These are phyloP conservation scores for Flaveria linearis DNA, from an alignment of 129 eudicot genomes.

Conservation along the genomic window DNA sequence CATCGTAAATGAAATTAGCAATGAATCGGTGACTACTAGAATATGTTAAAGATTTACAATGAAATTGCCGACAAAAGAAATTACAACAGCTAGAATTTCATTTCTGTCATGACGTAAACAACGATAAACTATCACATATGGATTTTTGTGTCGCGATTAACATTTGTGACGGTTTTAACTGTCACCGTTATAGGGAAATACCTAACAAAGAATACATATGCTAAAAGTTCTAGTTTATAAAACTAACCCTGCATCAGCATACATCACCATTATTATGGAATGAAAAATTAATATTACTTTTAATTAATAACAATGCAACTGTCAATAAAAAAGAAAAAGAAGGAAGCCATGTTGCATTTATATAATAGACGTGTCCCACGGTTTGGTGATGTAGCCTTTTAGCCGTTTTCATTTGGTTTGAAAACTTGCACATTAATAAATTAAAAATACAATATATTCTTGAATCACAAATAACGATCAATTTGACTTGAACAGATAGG, in stretches of 20 bases:
- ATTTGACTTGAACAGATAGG: not conserved
- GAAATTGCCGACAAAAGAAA: too few relatives aligned
- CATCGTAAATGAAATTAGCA: too few relatives aligned
- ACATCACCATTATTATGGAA: not conserved
- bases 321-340: not conserved
- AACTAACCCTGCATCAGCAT: not conserved
- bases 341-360: conserved; percentile 15
- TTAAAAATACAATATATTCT: not conserved
- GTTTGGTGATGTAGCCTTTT: conserved; percentile 29
- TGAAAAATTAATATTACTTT: not conserved
- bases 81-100: too few relatives aligned
- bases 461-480: not conserved
- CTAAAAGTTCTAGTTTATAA: not conserved
- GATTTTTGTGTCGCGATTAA: too few relatives aligned
- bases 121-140: too few relatives aligned
- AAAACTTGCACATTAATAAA: not conserved
- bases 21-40: too few relatives aligned
- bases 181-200: too few relatives aligned
- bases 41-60: too few relatives aligned
- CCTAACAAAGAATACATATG: too few relatives aligned
- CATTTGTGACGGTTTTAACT: too few relatives aligned
- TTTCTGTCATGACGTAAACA: too few relatives aligned
- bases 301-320: not conserved
- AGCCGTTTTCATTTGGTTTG: conserved; percentile 12
- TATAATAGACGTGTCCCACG: conserved; percentile 18